phyloP scores from a whole-genome alignment of 345 rosid genomes.

The Turnera subulata region DNA sequence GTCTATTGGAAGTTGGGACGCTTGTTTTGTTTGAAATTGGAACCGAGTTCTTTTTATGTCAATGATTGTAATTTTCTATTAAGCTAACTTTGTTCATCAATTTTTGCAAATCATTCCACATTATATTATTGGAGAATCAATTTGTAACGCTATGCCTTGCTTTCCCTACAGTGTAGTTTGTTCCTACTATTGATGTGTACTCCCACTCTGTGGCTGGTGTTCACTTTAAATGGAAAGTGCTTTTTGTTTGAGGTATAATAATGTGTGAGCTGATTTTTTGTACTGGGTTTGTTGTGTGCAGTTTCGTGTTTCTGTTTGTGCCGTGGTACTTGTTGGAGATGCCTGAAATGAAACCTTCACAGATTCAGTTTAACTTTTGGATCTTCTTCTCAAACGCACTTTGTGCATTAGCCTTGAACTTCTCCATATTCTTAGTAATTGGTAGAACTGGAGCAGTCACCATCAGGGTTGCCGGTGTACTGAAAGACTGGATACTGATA shows the following conservation, averaged over 20 bases:
- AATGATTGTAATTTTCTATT: too few relatives aligned
- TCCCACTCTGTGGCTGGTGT: background rate
- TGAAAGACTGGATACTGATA: slow-evolving; percentile 95
- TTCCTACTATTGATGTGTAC: background rate
- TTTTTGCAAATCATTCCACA: too few relatives aligned
- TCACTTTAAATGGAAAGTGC: background rate
- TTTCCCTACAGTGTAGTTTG: background rate
- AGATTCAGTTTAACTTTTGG: slow-evolving; percentile 94
- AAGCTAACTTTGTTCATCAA: too few relatives aligned
- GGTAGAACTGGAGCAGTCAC: slow-evolving; percentile 98
- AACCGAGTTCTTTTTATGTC: background rate
- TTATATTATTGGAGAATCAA: too few relatives aligned
- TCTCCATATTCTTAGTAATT: slow-evolving; percentile 85
- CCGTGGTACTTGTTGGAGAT: slow-evolving; percentile 93
- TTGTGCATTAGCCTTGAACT: slow-evolving; percentile 85
- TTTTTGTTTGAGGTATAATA: too few relatives aligned
- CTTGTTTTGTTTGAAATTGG: background rate
- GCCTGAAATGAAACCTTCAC: slow-evolving; percentile 74
- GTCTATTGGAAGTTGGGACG: too few relatives aligned
- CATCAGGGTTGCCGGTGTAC: slow-evolving; percentile 90
- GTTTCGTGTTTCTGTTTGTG: slow-evolving; percentile 80
- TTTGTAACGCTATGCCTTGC: too few relatives aligned
- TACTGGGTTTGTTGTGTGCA: slow-evolving; percentile 35
- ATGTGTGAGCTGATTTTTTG: slow-evolving; percentile 22
- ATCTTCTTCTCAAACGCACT: slow-evolving; percentile 94